phyloP scores from a whole-genome alignment of 306 rosid genomes.

The Ochetophila trinervis region DNA sequence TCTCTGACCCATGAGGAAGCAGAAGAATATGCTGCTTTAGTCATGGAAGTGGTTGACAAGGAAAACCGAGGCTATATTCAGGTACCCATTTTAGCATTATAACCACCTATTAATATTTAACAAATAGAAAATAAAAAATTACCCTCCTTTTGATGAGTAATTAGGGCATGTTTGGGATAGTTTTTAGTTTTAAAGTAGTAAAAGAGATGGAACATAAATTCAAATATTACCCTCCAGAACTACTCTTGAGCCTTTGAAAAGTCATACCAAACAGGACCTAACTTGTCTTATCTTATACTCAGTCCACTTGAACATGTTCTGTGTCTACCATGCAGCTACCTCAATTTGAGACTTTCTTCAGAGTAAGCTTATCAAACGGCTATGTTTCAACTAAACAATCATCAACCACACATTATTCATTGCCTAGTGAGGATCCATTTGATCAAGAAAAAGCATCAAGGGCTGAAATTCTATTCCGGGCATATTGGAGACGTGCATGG shows the following conservation, averaged over 20 bases:
- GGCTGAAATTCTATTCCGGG: constrained; percentile 57
- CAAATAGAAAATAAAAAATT: constrained; percentile 3
- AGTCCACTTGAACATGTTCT: background rate
- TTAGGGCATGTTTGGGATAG: background rate
- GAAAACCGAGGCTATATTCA: constrained; percentile 66
- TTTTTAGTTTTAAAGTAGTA: background rate
- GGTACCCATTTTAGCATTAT: constrained; percentile 37
- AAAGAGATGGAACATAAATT: too few species aligned
- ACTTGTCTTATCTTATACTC: too few species aligned
- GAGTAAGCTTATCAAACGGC: constrained; percentile 32
- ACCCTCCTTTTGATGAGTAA: background rate
- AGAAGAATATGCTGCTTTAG: constrained; percentile 58
- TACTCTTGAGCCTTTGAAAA: too few species aligned
- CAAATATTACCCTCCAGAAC: too few species aligned
- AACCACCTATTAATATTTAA: background rate
- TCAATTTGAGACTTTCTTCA: constrained; percentile 52
- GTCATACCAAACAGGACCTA: too few species aligned
- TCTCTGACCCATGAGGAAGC: constrained; percentile 73
- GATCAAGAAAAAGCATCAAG: constrained; percentile 45
- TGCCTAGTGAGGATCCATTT: constrained; percentile 12
- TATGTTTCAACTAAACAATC: constrained; percentile 30
- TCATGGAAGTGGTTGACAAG: constrained; percentile 65
- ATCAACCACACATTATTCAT: constrained; percentile 8
- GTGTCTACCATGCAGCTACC: constrained; percentile 30
- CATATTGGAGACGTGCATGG: constrained; percentile 75